Percentiles rank a stretch among this genome's conserved stretches.
Conservation (phyloP, 164 flowering plant genomes). For the Nymphaea colorata region DNA sequence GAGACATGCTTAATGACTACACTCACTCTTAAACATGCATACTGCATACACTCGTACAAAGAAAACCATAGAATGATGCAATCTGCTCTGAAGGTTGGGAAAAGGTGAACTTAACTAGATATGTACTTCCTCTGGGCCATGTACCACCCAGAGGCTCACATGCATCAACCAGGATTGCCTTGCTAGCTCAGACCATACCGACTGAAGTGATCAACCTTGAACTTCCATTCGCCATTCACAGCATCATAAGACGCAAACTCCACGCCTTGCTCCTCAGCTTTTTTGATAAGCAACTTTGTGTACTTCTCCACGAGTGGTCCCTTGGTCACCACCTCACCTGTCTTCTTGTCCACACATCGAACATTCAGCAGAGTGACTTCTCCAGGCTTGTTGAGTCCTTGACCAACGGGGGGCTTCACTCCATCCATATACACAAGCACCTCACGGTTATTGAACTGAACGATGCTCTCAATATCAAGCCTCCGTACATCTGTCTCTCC, state of each 20-base stretch:
- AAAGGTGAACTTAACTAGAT: too few relatives aligned
- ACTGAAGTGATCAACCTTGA: conserved; percentile 78
- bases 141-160: not conserved
- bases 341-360: conserved; percentile 73
- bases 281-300: conserved; percentile 65
- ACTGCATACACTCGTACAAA: too few relatives aligned
- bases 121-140: too few relatives aligned
- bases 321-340: conserved; percentile 54
- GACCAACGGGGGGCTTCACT: conserved; percentile 87
- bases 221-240: conserved; percentile 83
- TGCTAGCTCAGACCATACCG: conserved; percentile 14
- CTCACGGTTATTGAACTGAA: conserved; percentile 80
- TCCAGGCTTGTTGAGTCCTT: conserved; percentile 94
- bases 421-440: conserved; percentile 93
- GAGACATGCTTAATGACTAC: too few relatives aligned
- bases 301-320: conserved; percentile 70
- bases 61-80: too few relatives aligned
- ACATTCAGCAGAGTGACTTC: conserved; percentile 87
- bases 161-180: not conserved
- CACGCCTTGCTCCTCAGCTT: conserved; percentile 85
- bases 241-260: conserved; percentile 80
- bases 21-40: too few relatives aligned
- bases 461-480: conserved; percentile 43
- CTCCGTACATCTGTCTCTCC: conserved; percentile 89
- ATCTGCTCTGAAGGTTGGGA: too few relatives aligned